phyloP scores from a whole-genome alignment of 2,329 filamentous ascomycete genomes.

The Alternaria angustiovoidea region DNA sequence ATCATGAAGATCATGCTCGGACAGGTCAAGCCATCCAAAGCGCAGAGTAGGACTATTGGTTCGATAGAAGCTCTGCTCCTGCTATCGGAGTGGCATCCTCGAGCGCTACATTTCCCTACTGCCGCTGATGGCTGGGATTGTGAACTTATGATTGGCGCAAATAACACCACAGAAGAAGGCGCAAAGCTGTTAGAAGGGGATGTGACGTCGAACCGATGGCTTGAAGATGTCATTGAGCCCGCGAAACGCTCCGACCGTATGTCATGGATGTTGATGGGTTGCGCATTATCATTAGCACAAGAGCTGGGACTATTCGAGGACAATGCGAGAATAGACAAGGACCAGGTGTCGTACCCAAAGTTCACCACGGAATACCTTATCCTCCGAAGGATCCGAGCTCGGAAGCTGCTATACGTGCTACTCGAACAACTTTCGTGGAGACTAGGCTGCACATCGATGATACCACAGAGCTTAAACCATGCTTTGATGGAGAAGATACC shows the following conservation, averaged over 20 bases:
- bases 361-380: conserved; percentile 40
- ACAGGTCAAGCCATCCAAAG: conserved; percentile 61
- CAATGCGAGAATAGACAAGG: conserved; percentile 46
- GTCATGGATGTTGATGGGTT: conserved; percentile 68
- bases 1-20: conserved; percentile 63
- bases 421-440: conserved; percentile 62
- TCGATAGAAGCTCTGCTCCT: conserved; percentile 63
- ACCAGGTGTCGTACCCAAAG: conserved; percentile 45
- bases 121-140: conserved; percentile 64
- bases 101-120: conserved; percentile 63
- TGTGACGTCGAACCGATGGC: conserved; percentile 55
- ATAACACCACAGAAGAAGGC: conserved; percentile 50
- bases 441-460: conserved; percentile 61
- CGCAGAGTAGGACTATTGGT: conserved; percentile 60
- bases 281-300: conserved; percentile 61
- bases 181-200: conserved; percentile 47
- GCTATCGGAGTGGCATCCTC: conserved; percentile 66
- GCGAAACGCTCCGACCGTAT: conserved; percentile 64
- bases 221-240: conserved; percentile 63
- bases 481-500: conserved; percentile 52
- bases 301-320: conserved; percentile 62
- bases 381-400: conserved; percentile 44
- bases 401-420: conserved; percentile 54
- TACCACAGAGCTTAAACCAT: conserved; percentile 56
- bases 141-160: conserved; percentile 57